These are phyloP conservation scores for Exophiala dermatitidis DNA, from an alignment of 2,329 filamentous ascomycete species.

Conservation along the genomic window DNA sequence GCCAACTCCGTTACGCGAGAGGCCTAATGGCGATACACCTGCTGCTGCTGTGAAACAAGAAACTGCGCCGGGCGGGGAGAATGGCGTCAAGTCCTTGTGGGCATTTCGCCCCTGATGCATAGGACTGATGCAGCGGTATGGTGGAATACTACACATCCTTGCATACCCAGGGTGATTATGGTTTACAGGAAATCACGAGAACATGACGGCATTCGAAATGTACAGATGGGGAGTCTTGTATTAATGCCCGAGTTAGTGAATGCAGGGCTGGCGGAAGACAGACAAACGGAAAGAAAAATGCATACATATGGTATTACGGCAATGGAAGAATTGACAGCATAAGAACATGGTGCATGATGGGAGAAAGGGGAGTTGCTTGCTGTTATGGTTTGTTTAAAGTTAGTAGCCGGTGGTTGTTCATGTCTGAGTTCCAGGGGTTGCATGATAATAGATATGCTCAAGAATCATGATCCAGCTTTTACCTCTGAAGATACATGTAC, in stretches of 20 bases:
- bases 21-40: slow-evolving; percentile 12
- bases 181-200: slow-evolving; percentile 15
- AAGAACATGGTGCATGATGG: background rate
- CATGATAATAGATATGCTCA: background rate
- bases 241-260: slow-evolving; percentile 3
- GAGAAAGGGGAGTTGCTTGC: background rate
- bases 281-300: slow-evolving; percentile 13
- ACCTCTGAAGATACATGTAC: background rate
- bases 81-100: slow-evolving; percentile 17
- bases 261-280: background rate
- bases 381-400: background rate
- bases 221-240: slow-evolving; percentile 8
- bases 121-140: background rate
- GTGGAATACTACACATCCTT: background rate
- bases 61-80: background rate
- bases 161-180: background rate
- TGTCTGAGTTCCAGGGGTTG: too few relatives aligned
- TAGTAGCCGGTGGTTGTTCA: too few relatives aligned
- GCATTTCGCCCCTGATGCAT: slow-evolving; percentile 16
- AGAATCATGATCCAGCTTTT: background rate
- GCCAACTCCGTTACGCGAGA: slow-evolving; percentile 20
- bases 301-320: slow-evolving; percentile 12
- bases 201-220: slow-evolving; percentile 19
- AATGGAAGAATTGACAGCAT: slow-evolving; percentile 1
- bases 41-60: background rate